A percentile compares a stretch with the other conserved stretches of the same genome.
These are phyloP conservation scores for Nicotiana rustica DNA, from an alignment of 305 asterid genomes.

Conservation along the genomic window DNA sequence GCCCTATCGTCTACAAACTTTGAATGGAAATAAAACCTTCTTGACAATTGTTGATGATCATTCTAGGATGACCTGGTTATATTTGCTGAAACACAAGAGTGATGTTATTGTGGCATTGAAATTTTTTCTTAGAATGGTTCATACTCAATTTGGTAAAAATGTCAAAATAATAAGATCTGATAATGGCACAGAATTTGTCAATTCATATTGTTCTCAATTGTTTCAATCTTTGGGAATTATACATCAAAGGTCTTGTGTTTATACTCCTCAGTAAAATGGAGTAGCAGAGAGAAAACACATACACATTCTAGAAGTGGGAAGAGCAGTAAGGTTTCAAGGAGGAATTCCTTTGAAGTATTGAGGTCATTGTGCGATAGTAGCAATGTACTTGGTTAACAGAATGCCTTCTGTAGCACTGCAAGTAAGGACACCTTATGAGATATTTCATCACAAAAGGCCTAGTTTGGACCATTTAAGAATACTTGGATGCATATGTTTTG, in stretches of 20 bases:
- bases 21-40: not conserved
- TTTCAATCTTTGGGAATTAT: too few relatives aligned
- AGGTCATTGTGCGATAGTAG: not conserved
- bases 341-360: not conserved
- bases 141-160: not conserved
- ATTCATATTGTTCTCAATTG: too few relatives aligned
- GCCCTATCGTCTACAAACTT: not conserved
- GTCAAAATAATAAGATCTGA: too few relatives aligned
- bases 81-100: not conserved
- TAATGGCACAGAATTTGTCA: too few relatives aligned
- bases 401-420: not conserved
- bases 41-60: too few relatives aligned
- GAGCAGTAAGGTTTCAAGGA: not conserved
- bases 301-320: not conserved
- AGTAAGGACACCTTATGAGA: not conserved
- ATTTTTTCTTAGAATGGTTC: not conserved
- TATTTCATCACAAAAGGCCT: not conserved
- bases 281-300: too few relatives aligned
- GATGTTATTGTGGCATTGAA: not conserved
- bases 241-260: slow-evolving; percentile 13
- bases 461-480: too few relatives aligned
- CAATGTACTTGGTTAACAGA: not conserved
- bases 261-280: slow-evolving; percentile 27
- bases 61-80: not conserved
- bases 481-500: too few relatives aligned